Evolutionary conservation across 2,329 filamentous ascomycete genomes (phyloP).

Genomic region (Pezicula radicicola): DNA sequence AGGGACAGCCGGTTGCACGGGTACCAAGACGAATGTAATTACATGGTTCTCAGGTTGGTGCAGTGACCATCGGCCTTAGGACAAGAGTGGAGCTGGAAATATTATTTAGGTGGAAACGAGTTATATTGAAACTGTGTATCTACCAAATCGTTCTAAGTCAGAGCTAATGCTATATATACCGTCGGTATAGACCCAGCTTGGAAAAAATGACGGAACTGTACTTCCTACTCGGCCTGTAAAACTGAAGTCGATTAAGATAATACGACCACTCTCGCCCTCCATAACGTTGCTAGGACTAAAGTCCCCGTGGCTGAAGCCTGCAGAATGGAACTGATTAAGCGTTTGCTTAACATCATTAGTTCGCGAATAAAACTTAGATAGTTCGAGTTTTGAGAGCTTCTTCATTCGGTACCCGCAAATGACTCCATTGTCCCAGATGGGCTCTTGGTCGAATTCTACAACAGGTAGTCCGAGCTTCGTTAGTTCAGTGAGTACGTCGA

Average conservation of each 20-base stretch:
- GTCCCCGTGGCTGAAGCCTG: conserved; percentile 12
- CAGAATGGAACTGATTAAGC: conserved; percentile 10
- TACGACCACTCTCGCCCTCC: conserved; percentile 1
- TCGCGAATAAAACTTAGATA: conserved; percentile 10
- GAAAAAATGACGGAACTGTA: conserved; percentile 11
- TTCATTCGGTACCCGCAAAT: conserved; percentile 13
- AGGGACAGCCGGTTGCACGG: conserved; percentile 3
- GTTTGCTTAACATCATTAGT: conserved; percentile 9
- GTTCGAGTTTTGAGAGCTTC: conserved; percentile 12
- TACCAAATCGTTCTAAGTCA: conserved; percentile 7
- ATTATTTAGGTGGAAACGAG: conserved; percentile 1
- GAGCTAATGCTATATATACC: conserved; percentile 9
- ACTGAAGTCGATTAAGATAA: conserved; percentile 10
- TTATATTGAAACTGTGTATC: conserved; percentile 4
- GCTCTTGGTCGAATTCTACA: conserved; percentile 12
- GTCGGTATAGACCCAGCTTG: conserved; percentile 10
- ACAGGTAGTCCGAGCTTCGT: conserved; percentile 10
- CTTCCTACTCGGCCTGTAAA: conserved; percentile 12
- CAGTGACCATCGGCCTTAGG: conserved; percentile 1
- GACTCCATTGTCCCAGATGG: conserved; percentile 10
- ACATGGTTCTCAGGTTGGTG: background rate
- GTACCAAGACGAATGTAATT: conserved; percentile 1
- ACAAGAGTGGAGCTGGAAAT: conserved; percentile 2
- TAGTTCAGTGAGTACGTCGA: conserved; percentile 9
- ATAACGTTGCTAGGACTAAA: conserved; percentile 13